A percentile compares a stretch with the other conserved stretches of the same genome.
Conservation (phyloP, 371 early-diverging fungal genomes). For the Syncephalastrum racemosum region DNA sequence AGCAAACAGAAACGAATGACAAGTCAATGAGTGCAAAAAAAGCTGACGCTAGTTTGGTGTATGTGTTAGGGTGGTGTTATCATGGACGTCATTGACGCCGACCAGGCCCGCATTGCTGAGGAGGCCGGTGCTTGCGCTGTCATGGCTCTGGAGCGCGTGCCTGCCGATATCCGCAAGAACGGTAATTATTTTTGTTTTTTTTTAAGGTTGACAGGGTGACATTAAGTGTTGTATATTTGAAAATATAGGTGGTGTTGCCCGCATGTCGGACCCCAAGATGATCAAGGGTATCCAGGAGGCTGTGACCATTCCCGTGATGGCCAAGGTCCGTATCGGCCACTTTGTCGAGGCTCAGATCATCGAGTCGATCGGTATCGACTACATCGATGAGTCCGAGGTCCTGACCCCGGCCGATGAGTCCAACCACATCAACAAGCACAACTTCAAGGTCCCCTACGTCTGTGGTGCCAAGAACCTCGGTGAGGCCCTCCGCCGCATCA, state of each 20-base stretch:
- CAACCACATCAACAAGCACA: constrained; percentile 93
- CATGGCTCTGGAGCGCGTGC: constrained; percentile 98
- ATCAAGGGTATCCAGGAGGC: constrained; percentile 94
- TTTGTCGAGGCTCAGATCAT: constrained; percentile 98
- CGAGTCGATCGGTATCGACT: constrained; percentile 89
- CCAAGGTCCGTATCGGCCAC: constrained; percentile 98
- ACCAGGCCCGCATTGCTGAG: constrained; percentile 97
- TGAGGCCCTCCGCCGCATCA: constrained; percentile 95
- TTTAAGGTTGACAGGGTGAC: constrained; percentile 4
- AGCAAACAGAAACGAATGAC: neutral
- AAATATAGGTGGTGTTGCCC: constrained; percentile 86
- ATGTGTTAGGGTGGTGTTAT: constrained; percentile 89
- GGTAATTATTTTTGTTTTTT: constrained; percentile 50
- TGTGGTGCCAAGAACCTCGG: constrained; percentile 96
- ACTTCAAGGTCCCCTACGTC: constrained; percentile 92
- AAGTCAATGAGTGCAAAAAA: too few relatives aligned
- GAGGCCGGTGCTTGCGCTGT: constrained; percentile 98
- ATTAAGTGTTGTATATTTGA: constrained; percentile 5
- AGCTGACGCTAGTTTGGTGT: constrained; percentile 3
- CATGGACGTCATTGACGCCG: constrained; percentile 97
- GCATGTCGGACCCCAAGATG: constrained; percentile 98
- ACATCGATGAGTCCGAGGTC: constrained; percentile 97
- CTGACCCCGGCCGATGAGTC: constrained; percentile 93
- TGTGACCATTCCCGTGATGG: constrained; percentile 98
- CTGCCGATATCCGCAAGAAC: constrained; percentile 97